Evolutionary conservation across 2,329 filamentous ascomycete species (phyloP), one percentile per base, ranked within the genome.

Genomic region (Furcasterigmium furcatum): DNA sequence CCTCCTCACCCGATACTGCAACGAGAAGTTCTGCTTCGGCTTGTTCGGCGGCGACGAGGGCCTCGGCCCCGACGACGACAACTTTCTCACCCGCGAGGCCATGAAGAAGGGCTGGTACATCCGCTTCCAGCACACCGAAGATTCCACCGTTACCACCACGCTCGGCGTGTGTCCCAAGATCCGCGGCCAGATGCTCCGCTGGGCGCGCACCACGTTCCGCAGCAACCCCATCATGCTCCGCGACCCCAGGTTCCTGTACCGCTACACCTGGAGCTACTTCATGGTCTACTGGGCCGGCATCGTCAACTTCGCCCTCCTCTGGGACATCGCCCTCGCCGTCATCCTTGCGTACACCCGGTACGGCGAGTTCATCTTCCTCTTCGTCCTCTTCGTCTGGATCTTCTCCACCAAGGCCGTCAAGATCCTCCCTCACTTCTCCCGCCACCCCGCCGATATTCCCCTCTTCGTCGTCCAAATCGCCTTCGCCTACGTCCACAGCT

Each of bases 1-100:
- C 0, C 79, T 82, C 52, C 58, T 70, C 5, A 18, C 55, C 0
- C 56, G 52, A 0, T 84, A 76, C 56, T 57, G 62, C 2, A 65
- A 74, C 41, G 80, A 85, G 53, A 61, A 44, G 9, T 81, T 77
- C 64, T 68, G 73, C 46, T 70, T 73, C 20, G 63, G 65, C 0
- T 38, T 58, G 0, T 62, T 72, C 1, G 66, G 62, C 1, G 68
- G 69, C 1, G 14, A 29, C 24, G 27, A 32, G 9, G 73, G 74
- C 0, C 58, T 82, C 2, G 71, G 74, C 18, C 66, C 69, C 0
- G 81, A 84, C 49, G 80, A 84, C 47, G 81, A 85, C 63, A 84
- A 84, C 58, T 84, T 74, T 53, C 64, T 79, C 29, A 84, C 80
- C 0, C 67, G 81, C 10, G 79, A 71, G 49, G 66, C 74, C 6